Conservation (phyloP, 768 basidiomycete species). For the Phanerochaete carnosa region DNA sequence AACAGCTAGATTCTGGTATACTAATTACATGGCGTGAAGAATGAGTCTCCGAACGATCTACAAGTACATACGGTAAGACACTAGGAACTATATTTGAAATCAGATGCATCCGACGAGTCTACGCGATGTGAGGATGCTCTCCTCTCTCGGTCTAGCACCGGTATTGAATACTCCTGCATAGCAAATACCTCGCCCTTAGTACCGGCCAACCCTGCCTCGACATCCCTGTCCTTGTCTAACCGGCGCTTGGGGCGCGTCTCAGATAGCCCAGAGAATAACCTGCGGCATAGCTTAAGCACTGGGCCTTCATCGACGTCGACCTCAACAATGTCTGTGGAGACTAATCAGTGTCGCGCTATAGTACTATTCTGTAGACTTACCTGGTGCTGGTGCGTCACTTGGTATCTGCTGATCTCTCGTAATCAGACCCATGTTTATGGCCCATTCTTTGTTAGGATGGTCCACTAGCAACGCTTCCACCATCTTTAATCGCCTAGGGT, state of each 20-base stretch:
- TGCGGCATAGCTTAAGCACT: not conserved
- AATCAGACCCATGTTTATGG: conserved; percentile 2
- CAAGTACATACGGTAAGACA: too few relatives aligned
- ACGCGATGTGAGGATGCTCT: not conserved
- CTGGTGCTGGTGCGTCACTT: not conserved
- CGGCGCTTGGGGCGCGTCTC: not conserved
- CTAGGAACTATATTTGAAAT: too few relatives aligned
- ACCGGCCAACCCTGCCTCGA: not conserved
- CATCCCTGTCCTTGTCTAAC: not conserved
- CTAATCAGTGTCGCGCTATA: too few relatives aligned
- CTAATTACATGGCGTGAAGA: too few relatives aligned
- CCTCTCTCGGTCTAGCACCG: not conserved
- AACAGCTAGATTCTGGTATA: too few relatives aligned
- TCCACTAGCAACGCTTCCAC: conserved; percentile 3
- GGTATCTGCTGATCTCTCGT: not conserved
- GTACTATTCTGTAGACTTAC: not conserved
- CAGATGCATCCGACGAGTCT: not conserved
- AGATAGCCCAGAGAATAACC: not conserved
- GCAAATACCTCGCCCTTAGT: not conserved
- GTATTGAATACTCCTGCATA: not conserved
- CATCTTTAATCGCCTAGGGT: conserved; percentile 1
- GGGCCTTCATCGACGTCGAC: not conserved
- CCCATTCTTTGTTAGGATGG: not conserved
- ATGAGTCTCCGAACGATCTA: too few relatives aligned
- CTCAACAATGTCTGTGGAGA: not conserved